These are phyloP conservation scores for Fusarium protoensiforme DNA, from an alignment of 2,329 filamentous ascomycete genomes.

Conservation along the genomic window DNA sequence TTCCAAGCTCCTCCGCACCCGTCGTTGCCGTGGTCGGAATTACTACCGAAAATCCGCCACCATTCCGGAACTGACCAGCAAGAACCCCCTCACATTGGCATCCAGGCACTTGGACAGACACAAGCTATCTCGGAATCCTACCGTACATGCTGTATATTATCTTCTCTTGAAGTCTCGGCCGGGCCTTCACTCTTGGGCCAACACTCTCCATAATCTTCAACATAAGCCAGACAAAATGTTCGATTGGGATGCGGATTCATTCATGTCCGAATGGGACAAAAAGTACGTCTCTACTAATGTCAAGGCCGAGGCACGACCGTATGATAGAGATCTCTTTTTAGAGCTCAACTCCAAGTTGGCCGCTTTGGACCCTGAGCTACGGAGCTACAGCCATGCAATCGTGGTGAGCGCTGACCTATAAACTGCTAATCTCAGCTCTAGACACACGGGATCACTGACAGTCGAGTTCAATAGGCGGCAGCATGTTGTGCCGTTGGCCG, in stretches of 20 bases:
- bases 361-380: not conserved
- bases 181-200: not conserved
- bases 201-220: fast-evolving
- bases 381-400: slow-evolving; percentile 10
- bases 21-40: not conserved
- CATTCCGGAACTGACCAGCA: not conserved
- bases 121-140: not conserved
- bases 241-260: slow-evolving; percentile 19
- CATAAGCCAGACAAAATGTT: slow-evolving; percentile 4
- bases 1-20: not conserved
- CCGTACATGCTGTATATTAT: not conserved
- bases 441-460: not conserved
- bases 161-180: not conserved
- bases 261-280: slow-evolving; percentile 26
- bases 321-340: slow-evolving; percentile 16
- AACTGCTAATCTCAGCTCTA: not conserved
- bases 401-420: not conserved
- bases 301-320: slow-evolving; percentile 7
- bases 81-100: not conserved
- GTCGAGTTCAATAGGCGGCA: slow-evolving; percentile 5
- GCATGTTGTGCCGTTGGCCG: slow-evolving; percentile 26
- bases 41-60: not conserved
- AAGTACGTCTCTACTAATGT: slow-evolving; percentile 31
- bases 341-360: slow-evolving; percentile 6
- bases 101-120: not conserved